Evolutionary conservation across 1,139 yeast genomes (phyloP).

Genomic region (Hyphopichia burtonii): DNA sequence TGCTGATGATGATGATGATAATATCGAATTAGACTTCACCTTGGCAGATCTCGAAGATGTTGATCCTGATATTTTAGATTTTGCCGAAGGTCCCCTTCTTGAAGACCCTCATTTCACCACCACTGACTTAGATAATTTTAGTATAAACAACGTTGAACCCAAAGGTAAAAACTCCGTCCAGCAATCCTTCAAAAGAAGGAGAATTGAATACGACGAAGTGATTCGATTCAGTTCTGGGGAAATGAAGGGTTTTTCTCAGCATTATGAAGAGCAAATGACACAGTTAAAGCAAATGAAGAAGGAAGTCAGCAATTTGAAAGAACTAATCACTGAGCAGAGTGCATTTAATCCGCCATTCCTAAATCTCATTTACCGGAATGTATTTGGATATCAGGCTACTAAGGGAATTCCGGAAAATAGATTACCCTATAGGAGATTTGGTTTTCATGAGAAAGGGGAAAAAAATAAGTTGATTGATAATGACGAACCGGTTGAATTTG

Average conservation of each 20-base stretch:
- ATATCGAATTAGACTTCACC: not conserved
- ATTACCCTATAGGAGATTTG: constrained; percentile 5
- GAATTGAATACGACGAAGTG: not conserved
- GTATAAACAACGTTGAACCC: too few species aligned
- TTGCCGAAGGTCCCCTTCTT: not conserved
- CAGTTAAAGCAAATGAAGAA: too few species aligned
- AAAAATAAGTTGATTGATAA: constrained; percentile 9
- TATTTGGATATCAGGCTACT: constrained; percentile 2
- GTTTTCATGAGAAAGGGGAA: constrained; percentile 4
- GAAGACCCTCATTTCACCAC: constrained; percentile 2
- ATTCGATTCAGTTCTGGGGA: not conserved
- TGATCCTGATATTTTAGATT: constrained; percentile 5
- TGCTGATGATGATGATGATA: constrained; percentile 1
- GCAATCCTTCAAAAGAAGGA: not conserved
- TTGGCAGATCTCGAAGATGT: not conserved
- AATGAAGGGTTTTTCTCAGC: not conserved
- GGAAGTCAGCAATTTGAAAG: not conserved
- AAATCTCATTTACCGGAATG: constrained; percentile 6
- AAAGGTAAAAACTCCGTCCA: too few species aligned
- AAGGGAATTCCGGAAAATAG: not conserved
- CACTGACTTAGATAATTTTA: not conserved
- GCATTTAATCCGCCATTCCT: constrained; percentile 7
- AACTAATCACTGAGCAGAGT: not conserved
- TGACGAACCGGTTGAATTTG: constrained; percentile 13
- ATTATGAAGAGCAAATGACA: too few species aligned